Base-by-base conservation (phyloP, 108 stramenopile species). In the Cyclotella atomus region DNA sequence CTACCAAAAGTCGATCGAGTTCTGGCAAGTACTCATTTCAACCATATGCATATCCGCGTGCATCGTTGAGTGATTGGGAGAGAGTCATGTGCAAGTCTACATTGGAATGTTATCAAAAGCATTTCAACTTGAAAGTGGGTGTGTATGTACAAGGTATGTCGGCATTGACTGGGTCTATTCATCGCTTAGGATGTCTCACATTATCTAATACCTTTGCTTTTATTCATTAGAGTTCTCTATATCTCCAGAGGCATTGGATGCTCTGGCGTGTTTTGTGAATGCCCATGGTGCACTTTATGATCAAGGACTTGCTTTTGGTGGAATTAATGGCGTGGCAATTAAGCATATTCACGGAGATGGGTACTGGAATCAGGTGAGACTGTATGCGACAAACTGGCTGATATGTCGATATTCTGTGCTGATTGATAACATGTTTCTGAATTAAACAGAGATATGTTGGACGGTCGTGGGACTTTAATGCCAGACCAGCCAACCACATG, bases 301-400 rank as follows among this genome's bases (percentile, higher is more conserved):
- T 43, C 72, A 72, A 38, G 87, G 87, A 33, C 52, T 88, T 23
- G 87, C 87, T 9, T 88, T 83, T 61, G 87, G 87, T 8, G 87
- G 87, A 14, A 65, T 88, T 35, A 84, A 85, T 70, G 87, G 87
- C 25, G 30, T 47, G 10, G 72, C 87, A 1, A 70, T 84, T 0
- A 71, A 65, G 41, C 73, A 83, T 36, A 75, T 85, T 24, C 47
- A 66, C 14, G 85, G 85, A 41, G 85, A 86, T 50, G 85, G 85
- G 17, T 86, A 82, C 53, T 74, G 72, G 78, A 76, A 75, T 59
- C 68, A 68, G 49, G 35, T 49, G 54, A 32, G 56, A 68, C 24
- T 28, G 8, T 15, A 19, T 43, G 36, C 21, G 17, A 17, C 8
- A 29, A 7, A 30, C 12, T 19, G 28, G 25, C 24, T 65, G 8